phyloP scores from a whole-genome alignment of 176 grass and related monocot genomes.

The Canna indica region DNA sequence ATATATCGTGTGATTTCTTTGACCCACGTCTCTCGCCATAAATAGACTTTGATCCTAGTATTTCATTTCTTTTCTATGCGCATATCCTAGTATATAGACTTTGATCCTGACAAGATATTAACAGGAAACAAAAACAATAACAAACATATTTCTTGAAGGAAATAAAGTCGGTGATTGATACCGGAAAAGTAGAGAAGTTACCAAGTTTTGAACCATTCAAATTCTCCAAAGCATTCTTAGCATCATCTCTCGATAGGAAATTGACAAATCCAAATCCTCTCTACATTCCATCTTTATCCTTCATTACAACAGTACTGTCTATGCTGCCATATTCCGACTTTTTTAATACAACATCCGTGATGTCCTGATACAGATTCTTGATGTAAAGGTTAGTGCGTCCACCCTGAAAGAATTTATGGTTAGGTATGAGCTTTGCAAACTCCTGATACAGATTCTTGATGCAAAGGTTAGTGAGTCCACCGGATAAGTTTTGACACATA shows the following conservation, averaged over 20 bases:
- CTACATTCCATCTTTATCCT: constrained; percentile 23
- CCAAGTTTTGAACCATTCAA: constrained; percentile 23
- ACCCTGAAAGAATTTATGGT: no score
- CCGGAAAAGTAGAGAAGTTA: constrained; percentile 1
- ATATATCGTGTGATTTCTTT: background rate
- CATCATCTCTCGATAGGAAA: no score
- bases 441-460: no score
- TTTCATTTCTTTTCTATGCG: background rate
- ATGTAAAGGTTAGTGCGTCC: no score
- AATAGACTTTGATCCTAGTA: background rate
- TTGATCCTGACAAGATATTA: background rate
- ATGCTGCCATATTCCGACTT: constrained; percentile 24
- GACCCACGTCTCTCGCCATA: background rate
- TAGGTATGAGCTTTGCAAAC: no score
- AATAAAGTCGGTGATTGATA: background rate
- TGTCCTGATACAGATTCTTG: constrained; percentile 25
- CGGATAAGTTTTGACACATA: constrained; percentile 13
- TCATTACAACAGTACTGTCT: constrained; percentile 16
- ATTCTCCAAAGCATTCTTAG: no score
- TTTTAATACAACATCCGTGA: constrained; percentile 12
- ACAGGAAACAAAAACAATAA: background rate
- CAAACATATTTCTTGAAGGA: no score
- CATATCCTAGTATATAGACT: constrained; percentile 1
- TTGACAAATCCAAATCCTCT: no score
- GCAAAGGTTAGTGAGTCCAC: no score